These are phyloP conservation scores for Rhododendron williamsianum DNA, from an alignment of 148 eudicot genomes.

Conservation along the genomic window DNA sequence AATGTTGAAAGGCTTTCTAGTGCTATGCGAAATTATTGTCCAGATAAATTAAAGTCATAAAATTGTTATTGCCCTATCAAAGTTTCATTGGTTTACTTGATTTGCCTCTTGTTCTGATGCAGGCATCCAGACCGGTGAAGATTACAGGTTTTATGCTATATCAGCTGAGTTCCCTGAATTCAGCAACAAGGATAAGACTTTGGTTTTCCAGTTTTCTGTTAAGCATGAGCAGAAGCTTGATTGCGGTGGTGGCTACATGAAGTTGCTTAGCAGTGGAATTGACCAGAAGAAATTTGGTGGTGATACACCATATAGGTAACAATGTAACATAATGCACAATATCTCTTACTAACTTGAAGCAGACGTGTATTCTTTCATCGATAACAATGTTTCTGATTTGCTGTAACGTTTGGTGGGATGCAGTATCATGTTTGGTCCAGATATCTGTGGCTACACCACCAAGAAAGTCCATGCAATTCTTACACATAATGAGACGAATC, in stretches of 20 bases:
- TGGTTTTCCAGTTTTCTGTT: conserved; percentile 89
- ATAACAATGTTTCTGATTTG: background rate
- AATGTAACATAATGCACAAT: conserved; percentile 32
- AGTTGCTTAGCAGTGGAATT: conserved; percentile 74
- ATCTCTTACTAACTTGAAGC: background rate
- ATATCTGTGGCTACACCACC: conserved; percentile 90
- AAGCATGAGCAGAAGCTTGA: conserved; percentile 99
- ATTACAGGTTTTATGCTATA: conserved; percentile 84
- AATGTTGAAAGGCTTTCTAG: conserved; percentile 27
- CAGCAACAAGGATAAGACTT: conserved; percentile 88
- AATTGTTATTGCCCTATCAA: background rate
- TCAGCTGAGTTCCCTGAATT: conserved; percentile 92
- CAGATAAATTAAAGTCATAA: background rate
- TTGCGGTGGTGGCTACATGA: conserved; percentile 99
- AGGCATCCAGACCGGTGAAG: conserved; percentile 95
- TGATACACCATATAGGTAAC: conserved; percentile 82
- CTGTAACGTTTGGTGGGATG: conserved; percentile 6
- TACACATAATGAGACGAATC: conserved; percentile 60
- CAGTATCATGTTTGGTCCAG: conserved; percentile 98
- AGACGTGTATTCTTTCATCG: background rate
- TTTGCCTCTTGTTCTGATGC: background rate
- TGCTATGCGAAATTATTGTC: background rate
- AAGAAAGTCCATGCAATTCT: conserved; percentile 95
- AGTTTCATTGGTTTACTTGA: background rate
- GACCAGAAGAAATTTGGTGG: conserved; percentile 94